Evolutionary conservation across 148 eudicot genomes (phyloP).

Genomic region (Rhododendron henanense): DNA sequence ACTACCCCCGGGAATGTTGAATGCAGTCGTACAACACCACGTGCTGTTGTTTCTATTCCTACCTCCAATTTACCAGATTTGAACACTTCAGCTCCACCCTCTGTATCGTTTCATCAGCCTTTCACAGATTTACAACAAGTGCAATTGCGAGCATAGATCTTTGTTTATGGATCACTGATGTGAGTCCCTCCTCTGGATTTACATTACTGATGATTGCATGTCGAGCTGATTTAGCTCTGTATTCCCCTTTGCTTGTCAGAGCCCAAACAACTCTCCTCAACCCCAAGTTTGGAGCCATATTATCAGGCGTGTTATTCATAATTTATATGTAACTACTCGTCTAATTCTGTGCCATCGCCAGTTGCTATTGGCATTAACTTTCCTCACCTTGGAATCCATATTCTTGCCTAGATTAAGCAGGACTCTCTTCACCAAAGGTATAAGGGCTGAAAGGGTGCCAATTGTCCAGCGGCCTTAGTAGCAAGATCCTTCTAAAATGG

Average conservation of each 20-base stretch:
- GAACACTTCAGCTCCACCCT: slow-evolving; percentile 40
- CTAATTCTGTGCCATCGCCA: too few species aligned
- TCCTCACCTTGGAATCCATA: background rate
- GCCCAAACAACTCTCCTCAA: too few species aligned
- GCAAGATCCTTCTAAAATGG: too few species aligned
- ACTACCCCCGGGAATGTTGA: slow-evolving; percentile 30
- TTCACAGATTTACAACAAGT: slow-evolving; percentile 90
- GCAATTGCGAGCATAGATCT: slow-evolving; percentile 94
- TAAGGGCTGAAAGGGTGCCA: background rate
- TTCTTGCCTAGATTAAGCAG: background rate
- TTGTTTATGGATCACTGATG: slow-evolving; percentile 98
- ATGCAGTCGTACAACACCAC: slow-evolving; percentile 29
- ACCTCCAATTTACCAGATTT: slow-evolving; percentile 55
- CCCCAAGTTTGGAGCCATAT: too few species aligned
- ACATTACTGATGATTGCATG: background rate
- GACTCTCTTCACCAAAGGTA: background rate
- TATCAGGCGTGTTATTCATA: too few species aligned
- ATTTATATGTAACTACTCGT: too few species aligned
- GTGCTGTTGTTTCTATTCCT: slow-evolving; percentile 28
- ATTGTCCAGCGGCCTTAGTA: background rate
- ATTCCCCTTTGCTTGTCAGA: background rate
- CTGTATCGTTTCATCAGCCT: slow-evolving; percentile 57
- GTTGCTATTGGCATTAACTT: background rate
- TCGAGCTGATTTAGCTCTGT: background rate
- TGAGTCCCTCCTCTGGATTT: slow-evolving; percentile 29